phyloP scores from a whole-genome alignment of 2,329 filamentous ascomycete genomes.

The Chrysoporthe puriensis region DNA sequence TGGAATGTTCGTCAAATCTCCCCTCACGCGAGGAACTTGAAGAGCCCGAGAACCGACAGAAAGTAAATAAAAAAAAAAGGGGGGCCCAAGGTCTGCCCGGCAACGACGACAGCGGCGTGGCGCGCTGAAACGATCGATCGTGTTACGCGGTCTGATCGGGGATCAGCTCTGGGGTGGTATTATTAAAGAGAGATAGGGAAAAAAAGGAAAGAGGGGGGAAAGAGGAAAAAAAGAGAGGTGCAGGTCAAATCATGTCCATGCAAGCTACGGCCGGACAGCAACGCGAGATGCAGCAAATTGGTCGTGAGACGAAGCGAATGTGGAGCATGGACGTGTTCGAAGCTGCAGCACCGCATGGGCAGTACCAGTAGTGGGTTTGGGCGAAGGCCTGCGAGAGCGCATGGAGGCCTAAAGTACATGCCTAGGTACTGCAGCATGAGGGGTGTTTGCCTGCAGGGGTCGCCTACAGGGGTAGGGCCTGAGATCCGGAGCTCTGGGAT shows the following conservation, averaged over 20 bases:
- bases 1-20: slow-evolving; percentile 20
- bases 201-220: not conserved
- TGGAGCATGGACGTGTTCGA: slow-evolving; percentile 26
- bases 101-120: not conserved
- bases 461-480: slow-evolving; percentile 7
- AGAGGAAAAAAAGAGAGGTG: not conserved
- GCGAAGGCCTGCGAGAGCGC: not conserved
- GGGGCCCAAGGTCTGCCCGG: slow-evolving; percentile 20
- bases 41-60: not conserved
- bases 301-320: slow-evolving; percentile 26
- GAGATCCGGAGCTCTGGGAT: slow-evolving; percentile 8
- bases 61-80: slow-evolving; percentile 19
- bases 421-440: not conserved
- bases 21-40: slow-evolving; percentile 23
- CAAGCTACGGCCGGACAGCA: not conserved
- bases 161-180: not conserved
- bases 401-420: not conserved
- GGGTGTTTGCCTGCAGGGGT: slow-evolving; percentile 5
- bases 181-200: slow-evolving; percentile 3
- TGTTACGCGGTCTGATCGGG: not conserved
- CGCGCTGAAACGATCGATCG: not conserved
- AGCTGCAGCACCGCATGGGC: not conserved
- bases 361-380: not conserved
- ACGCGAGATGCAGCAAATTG: slow-evolving; percentile 17
- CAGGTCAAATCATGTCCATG: not conserved